Evolutionary conservation across 192 early-diverging fungal species (phyloP), one percentile per base, ranked within the genome.

Genomic region (Chytriomyces hyalinus): DNA sequence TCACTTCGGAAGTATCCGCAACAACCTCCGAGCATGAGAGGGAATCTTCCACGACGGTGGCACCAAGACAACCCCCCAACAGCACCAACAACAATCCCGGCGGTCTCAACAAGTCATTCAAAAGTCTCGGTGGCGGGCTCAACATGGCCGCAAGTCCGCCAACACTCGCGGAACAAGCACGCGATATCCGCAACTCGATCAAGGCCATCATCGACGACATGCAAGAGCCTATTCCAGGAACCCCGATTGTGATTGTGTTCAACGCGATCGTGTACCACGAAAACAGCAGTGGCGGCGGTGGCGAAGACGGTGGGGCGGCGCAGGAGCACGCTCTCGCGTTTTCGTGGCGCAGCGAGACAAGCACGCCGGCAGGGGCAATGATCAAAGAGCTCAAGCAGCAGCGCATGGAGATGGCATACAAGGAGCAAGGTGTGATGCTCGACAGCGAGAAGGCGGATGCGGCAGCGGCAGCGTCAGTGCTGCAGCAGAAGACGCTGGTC

Each of bases 201-300:
- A 43, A 49, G 9, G 71, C 78, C 11, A 79, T 79, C 70, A 63
- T 74, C 2, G 68, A 44, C 61, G 78, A 63, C n/a, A 74, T 79
- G 78, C 71, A 70, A 5, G 70, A 64, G 17, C 63, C 71, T 36
- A 79, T 79, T 59, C 78, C 78, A 36, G 78, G 78, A 28, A 79
- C 78, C 5, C 78, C 78, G 11, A 79, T 79, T 46, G 68, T 79
- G 10, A 73, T 79, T 28, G 53, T 74, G 36, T 79, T 79, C 65
- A 79, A 79, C 43, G 78, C 78, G 10, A 79, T 79, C 49, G 61
- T 79, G 26, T 72, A 73, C 20, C 72, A 79, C 65, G 78, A 74
- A 24, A 20, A 20, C 47, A 53, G 47, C 48, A 45, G 8, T 15
- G 20, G 24, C n/a, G 70, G 46, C 3, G 77, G 22, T 8, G 67